Conservation (phyloP, 1,284 basidiomycete species). For the Tilletia horrida region DNA sequence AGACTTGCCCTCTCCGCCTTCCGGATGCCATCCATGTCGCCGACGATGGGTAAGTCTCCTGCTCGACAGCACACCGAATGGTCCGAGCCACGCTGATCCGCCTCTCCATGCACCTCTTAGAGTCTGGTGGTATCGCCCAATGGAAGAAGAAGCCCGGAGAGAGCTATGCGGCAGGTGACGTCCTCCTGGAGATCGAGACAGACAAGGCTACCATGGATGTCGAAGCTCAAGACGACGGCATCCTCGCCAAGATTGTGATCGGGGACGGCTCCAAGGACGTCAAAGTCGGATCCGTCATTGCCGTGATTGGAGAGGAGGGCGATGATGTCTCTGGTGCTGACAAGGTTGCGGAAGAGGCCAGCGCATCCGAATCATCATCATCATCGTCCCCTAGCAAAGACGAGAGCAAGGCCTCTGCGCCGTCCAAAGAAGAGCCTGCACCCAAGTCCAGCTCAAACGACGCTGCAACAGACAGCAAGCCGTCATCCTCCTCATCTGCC, state of each 20-base stretch:
- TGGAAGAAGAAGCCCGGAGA: conserved; percentile 99
- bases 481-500: conserved; percentile 47
- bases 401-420: conserved; percentile 37
- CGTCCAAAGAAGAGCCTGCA: conserved; percentile 58
- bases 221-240: conserved; percentile 93
- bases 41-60: conserved; percentile 70
- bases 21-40: conserved; percentile 96
- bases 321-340: conserved; percentile 82
- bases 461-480: conserved; percentile 31
- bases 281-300: conserved; percentile 79
- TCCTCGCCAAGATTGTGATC: conserved; percentile 87
- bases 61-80: too few species aligned
- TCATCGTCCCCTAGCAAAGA: conserved; percentile 50
- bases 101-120: conserved; percentile 48
- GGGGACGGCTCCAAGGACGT: conserved; percentile 82
- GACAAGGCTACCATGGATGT: conserved; percentile 99
- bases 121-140: conserved; percentile 91
- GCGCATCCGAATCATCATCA: conserved; percentile 39
- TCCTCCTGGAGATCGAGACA: conserved; percentile 94
- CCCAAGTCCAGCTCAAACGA: conserved; percentile 56
- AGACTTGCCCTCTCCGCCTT: conserved; percentile 76
- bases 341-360: conserved; percentile 67
- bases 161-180: conserved; percentile 80
- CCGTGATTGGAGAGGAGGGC: conserved; percentile 85
- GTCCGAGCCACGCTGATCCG: too few species aligned